Base-by-base conservation (phyloP, 495 filamentous ascomycete species). In the Tuber calosporum region DNA sequence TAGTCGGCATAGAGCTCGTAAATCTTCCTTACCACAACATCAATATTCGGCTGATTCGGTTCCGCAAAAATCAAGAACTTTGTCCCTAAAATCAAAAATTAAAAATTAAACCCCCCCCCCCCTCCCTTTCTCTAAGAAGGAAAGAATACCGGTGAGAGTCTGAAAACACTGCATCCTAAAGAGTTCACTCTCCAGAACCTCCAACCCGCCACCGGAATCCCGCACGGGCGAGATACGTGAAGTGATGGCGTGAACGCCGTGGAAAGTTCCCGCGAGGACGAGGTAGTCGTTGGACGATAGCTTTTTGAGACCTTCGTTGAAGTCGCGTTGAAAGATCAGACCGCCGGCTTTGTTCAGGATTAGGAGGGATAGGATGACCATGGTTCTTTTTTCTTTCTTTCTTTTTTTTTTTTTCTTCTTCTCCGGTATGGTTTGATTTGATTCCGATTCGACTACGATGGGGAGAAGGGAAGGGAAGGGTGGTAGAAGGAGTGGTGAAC, bases 311-410 rank as follows among this genome's bases (percentile, higher is more conserved):
- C 89, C 86, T 68, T 89, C 87, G 79, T 93, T 89, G 84, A 98
- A 98, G 78, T 93, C 91, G 69, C 92, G 91, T 84, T 97, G 93
- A 85, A 96, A 99, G 83, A 98, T 91, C 73, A 99, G 86, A 74
- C 95, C 95, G 62, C 95, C 95, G 69, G 95, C 93, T 86, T 98
- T 98, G 86, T 97, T 97, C 85, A 99, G 97, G 78, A 99, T 92
- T 76, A 98, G 91, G 73, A 99, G 89, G 69, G 92, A 90, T 84
- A 94, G 93, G 81, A 99, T 90, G 72, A 92, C 90, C 95, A 94
- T 76, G 77, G 68, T 39, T 48, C 36, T 37, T 39, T 48, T 26
- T 9, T 69, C 20, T 69, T 34, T 13, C 13, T 38, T 40, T 37
- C n/a, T 36, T 42, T 58, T 48, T 26, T 8, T 22, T 9, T 22